phyloP scores from a whole-genome alignment of 768 basidiomycete genomes.

The Mycena sanguinolenta region DNA sequence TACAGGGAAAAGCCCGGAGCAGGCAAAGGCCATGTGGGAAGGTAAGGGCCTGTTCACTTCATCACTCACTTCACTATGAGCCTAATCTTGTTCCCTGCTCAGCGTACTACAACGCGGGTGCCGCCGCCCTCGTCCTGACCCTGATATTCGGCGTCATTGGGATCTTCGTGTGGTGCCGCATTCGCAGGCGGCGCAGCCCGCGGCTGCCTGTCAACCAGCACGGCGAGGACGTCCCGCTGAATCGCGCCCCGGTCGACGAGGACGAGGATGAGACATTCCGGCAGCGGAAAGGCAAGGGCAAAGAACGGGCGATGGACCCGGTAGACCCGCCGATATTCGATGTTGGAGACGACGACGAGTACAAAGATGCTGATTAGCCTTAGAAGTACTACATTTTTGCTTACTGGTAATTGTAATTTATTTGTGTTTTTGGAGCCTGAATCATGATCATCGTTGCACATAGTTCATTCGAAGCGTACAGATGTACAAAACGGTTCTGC shows the following conservation, averaged over 20 bases:
- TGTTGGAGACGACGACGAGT: slow-evolving; percentile 68
- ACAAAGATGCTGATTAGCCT: slow-evolving; percentile 43
- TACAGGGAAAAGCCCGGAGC: slow-evolving; percentile 75
- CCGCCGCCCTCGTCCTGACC: slow-evolving; percentile 86
- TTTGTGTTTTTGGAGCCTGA: background rate
- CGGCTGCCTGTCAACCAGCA: slow-evolving; percentile 53
- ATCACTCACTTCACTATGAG: background rate
- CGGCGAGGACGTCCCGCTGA: slow-evolving; percentile 84
- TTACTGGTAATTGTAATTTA: slow-evolving; percentile 3
- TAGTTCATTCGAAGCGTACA: background rate
- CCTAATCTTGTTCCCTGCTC: slow-evolving; percentile 17
- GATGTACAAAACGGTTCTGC: too few species aligned
- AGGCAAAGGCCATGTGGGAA: slow-evolving; percentile 92
- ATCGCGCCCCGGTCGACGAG: slow-evolving; percentile 56
- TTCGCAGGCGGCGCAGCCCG: slow-evolving; percentile 59
- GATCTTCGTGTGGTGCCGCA: slow-evolving; percentile 84
- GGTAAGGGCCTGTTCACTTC: slow-evolving; percentile 58
- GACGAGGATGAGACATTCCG: slow-evolving; percentile 44
- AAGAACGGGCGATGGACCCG: slow-evolving; percentile 56
- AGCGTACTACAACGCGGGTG: slow-evolving; percentile 97
- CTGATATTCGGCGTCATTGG: slow-evolving; percentile 78
- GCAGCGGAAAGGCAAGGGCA: slow-evolving; percentile 56
- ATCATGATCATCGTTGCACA: background rate
- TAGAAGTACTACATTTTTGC: slow-evolving; percentile 11
- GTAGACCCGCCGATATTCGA: slow-evolving; percentile 63